Base-by-base conservation (phyloP, 208 protist genomes). In the Leishmania aethiopica region DNA sequence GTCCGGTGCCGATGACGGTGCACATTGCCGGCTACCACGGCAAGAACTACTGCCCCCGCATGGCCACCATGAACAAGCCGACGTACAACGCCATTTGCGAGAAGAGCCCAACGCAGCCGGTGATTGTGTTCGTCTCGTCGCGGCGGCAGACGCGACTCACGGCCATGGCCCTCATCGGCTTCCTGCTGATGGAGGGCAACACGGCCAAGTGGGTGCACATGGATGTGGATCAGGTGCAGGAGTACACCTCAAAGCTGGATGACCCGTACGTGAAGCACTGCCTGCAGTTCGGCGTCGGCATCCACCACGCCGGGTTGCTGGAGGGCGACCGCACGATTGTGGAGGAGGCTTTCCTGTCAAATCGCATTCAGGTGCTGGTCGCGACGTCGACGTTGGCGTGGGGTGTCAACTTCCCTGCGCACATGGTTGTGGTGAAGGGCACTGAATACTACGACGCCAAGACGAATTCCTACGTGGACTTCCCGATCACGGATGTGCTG, bases 381-480 rank as follows among this genome's bases (percentile, higher is more conserved):
- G 99, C 98, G 11, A 99, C 99, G 1, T 96, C 94, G 55, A 99
- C 99, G 22, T 91, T 99, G 22, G 99, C 99, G 32, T 99, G 99
- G 99, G 99, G 99, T 79, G 98, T 99, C n/a, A 99, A 99, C 94
- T 96, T 99, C 55, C 99, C 99, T 0, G 99, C 99, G 4, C 99
- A 99, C 93, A 97, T 99, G 86, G 99, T 99, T 53, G 94, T 99
- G 37, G 97, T 99, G 60, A 99, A 99, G 89, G 99, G 99, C n/a
- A 99, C 99, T 53, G 99, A 99, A 89, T 99, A 97, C 92, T 99
- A 98, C 86, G 99, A 99, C 90, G 96, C 95, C 40, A 99, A 99
- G 85, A 97, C 94, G 10, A 91, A 94, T 55, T 92, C 88, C 77
- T 99, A 99, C 88, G 96, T 99, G 28, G 99, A 99, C 88, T 99